A percentile compares a stretch with the other conserved stretches of the same genome.
Conservation (phyloP, 1,139 yeast species). For the Debaryomyces robertsiae region DNA sequence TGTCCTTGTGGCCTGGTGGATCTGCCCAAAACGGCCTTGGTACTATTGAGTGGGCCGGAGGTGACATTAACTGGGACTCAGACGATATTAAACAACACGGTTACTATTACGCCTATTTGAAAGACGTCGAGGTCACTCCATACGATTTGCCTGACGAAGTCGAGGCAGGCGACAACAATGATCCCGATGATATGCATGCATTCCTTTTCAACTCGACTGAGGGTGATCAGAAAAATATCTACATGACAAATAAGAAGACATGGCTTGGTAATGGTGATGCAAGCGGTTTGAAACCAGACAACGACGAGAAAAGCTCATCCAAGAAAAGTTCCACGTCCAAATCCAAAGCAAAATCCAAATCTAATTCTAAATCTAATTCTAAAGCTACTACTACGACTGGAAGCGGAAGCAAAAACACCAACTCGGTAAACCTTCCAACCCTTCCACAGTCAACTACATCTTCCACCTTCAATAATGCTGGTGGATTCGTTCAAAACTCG, state of each 20-base stretch:
- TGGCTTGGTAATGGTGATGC: constrained; percentile 62
- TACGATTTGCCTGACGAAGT: constrained; percentile 66
- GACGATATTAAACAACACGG: constrained; percentile 73
- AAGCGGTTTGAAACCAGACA: constrained; percentile 64
- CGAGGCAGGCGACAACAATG: constrained; percentile 39
- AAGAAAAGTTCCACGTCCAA: constrained; percentile 17
- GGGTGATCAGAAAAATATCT: constrained; percentile 48
- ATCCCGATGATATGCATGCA: constrained; percentile 41
- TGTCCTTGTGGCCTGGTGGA: constrained; percentile 96
- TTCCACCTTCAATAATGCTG: constrained; percentile 8
- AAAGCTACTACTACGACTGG: constrained; percentile 9
- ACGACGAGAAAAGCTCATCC: constrained; percentile 20
- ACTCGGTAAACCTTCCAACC: not conserved
- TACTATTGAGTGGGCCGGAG: constrained; percentile 95
- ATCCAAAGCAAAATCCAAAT: constrained; percentile 12
- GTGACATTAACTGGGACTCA: constrained; percentile 79
- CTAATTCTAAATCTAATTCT: constrained; percentile 12
- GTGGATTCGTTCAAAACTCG: constrained; percentile 13
- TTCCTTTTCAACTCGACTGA: constrained; percentile 58
- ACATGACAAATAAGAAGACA: constrained; percentile 61
- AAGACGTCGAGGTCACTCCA: constrained; percentile 62
- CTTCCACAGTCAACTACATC: constrained; percentile 1
- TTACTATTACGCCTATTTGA: constrained; percentile 69
- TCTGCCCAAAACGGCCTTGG: constrained; percentile 63
- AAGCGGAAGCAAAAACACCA: constrained; percentile 12